Evolutionary conservation across 2,329 filamentous ascomycete genomes (phyloP).

Genomic region (Acephala macrosclerotiorum): DNA sequence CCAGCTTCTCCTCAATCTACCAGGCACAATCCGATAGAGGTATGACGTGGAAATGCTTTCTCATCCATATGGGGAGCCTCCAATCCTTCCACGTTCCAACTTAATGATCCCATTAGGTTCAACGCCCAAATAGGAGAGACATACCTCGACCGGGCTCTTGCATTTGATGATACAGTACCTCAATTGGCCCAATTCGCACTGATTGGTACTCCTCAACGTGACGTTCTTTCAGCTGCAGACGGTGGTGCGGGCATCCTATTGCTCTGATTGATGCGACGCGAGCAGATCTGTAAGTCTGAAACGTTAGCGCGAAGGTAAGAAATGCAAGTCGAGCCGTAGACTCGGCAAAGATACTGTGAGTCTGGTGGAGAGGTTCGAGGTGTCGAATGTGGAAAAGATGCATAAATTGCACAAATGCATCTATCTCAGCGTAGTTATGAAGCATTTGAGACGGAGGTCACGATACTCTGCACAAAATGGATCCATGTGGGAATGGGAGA

Average conservation of each 20-base stretch:
- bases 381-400: not conserved
- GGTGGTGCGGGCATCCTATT: constrained; percentile 7
- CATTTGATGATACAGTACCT: constrained; percentile 5
- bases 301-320: constrained; percentile 10
- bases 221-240: not conserved
- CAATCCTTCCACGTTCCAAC: not conserved
- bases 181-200: not conserved
- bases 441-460: not conserved
- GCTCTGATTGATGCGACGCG: constrained; percentile 22
- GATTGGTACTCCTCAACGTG: not conserved
- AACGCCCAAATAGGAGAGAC: not conserved
- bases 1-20: not conserved
- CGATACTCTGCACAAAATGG: not conserved
- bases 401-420: not conserved
- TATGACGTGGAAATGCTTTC: not conserved
- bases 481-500: no score
- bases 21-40: constrained; percentile 2
- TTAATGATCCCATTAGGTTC: not conserved
- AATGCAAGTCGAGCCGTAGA: constrained; percentile 2
- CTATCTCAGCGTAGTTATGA: not conserved
- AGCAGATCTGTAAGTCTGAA: constrained; percentile 13
- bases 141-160: not conserved
- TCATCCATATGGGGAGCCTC: not conserved
- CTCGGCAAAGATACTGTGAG: constrained; percentile 1
- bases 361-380: not conserved